These are phyloP conservation scores for Fusarium circinatum DNA, from an alignment of 2,329 filamentous ascomycete genomes.

Conservation along the genomic window DNA sequence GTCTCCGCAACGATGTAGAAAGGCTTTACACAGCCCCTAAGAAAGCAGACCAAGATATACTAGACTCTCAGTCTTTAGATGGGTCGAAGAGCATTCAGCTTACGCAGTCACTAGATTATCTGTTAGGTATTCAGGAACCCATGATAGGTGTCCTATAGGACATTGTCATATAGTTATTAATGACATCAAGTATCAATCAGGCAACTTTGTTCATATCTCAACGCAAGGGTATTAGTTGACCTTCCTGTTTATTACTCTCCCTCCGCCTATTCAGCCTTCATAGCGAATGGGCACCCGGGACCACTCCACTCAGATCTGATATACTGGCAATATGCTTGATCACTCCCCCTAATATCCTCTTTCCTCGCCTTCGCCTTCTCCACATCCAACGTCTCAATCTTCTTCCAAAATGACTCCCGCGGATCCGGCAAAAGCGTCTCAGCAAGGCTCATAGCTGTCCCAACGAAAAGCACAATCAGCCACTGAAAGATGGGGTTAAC, in stretches of 20 bases:
- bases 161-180: rapidly evolving
- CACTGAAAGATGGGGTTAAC: neutral
- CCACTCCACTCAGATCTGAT: neutral
- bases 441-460: neutral
- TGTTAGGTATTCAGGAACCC: neutral
- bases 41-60: rapidly evolving
- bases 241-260: too few species aligned
- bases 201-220: neutral
- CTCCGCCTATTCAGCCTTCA: neutral
- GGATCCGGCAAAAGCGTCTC: neutral
- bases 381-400: neutral
- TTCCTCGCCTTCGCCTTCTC: neutral
- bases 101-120: neutral
- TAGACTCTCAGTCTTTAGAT: neutral
- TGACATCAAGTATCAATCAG: rapidly evolving
- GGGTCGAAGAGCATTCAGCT: neutral
- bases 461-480: neutral
- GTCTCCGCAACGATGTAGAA: neutral
- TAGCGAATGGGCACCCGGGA: neutral
- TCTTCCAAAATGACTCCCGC: neutral
- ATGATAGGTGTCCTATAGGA: neutral
- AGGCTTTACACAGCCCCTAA: neutral
- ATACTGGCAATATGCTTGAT: neutral
- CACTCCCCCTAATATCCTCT: neutral
- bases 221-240: rapidly evolving